Base-by-base conservation (phyloP, 2,329 filamentous ascomycete genomes). In the Aspergillus awamori region DNA sequence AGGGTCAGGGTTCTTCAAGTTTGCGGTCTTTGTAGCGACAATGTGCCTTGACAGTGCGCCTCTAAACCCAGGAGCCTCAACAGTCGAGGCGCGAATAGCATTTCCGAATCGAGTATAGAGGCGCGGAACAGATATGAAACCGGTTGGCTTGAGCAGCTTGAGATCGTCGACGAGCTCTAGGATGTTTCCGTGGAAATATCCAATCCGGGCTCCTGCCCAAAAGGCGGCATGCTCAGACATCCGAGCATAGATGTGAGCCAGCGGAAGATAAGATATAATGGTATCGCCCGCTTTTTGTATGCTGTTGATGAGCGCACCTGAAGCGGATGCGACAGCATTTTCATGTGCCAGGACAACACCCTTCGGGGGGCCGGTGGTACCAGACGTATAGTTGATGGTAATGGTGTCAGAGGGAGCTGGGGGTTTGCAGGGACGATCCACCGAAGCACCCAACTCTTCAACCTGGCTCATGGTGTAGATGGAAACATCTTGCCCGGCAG, bases 151-250 rank as follows among this genome's bases (percentile, higher is more conserved):
- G 59, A 99, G 83, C 41, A 92, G 76, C 81, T 98, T 96, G 79
- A 99, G 79, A 73, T 99, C 95, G 61, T 99, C 95, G 0, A 96
- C 88, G 17, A 99, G 82, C 65, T 91, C 90, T 11, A 90, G 74
- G 64, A 97, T 89, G 72, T 97, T 92, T 58, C 95, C 95, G 69
- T 95, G 92, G 85, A 97, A 99, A 77, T 94, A 99, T 11, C 94
- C 95, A 69, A 97, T 88, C 8, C 86, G 81, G 36, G 86, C 86
- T 58, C 92, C 93, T 56, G 86, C 83, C 70, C 89, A 86, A 15
- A 97, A 81, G 13, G 87, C 85, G 3, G 83, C 82, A 74, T 96
- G 90, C 74, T 99, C 95, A 43, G 88, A 82, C 67, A 97, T 83
- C 58, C 95, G 89, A 66, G 93, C 91, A 76, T 92, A 97, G 70